phyloP scores from a whole-genome alignment of 2,329 filamentous ascomycete genomes.

The Phaeosphaeriaceae sp. region DNA sequence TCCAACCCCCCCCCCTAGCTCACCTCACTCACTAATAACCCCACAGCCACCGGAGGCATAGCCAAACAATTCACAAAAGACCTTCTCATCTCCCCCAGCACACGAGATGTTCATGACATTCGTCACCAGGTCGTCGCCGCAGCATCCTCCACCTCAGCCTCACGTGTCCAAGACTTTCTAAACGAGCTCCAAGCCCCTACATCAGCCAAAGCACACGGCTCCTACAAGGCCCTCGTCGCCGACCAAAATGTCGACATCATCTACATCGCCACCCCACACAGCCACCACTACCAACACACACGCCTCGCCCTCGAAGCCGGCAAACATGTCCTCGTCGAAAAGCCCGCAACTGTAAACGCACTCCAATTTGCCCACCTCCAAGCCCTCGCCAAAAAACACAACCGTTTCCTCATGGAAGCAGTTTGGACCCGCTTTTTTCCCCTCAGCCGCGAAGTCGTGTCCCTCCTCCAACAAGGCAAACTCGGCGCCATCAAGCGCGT shows the following conservation, averaged over 20 bases:
- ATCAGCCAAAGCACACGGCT: constrained; percentile 73
- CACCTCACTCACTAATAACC: background rate
- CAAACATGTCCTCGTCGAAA: constrained; percentile 89
- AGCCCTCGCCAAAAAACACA: constrained; percentile 72
- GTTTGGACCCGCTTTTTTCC: constrained; percentile 92
- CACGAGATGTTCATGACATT: constrained; percentile 72
- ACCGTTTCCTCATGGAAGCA: constrained; percentile 57
- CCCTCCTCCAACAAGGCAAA: constrained; percentile 61
- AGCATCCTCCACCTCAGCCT: constrained; percentile 74
- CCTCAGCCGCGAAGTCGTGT: constrained; percentile 73
- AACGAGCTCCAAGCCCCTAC: constrained; percentile 69
- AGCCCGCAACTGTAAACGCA: constrained; percentile 84
- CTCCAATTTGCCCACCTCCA: constrained; percentile 76
- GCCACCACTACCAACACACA: constrained; percentile 88
- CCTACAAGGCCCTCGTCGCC: constrained; percentile 77
- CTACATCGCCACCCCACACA: constrained; percentile 89
- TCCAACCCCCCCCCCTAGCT: background rate
- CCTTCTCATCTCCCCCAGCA: constrained; percentile 73
- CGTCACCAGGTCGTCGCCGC: constrained; percentile 78
- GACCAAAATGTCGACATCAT: constrained; percentile 81
- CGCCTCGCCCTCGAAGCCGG: constrained; percentile 80
- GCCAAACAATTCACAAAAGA: constrained; percentile 64
- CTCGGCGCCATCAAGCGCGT: constrained; percentile 63
- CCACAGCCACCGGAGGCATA: constrained; percentile 62
- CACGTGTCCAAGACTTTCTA: constrained; percentile 75